Conservation (phyloP, 2,329 filamentous ascomycete species). For the Metarhizium anisopliae region DNA sequence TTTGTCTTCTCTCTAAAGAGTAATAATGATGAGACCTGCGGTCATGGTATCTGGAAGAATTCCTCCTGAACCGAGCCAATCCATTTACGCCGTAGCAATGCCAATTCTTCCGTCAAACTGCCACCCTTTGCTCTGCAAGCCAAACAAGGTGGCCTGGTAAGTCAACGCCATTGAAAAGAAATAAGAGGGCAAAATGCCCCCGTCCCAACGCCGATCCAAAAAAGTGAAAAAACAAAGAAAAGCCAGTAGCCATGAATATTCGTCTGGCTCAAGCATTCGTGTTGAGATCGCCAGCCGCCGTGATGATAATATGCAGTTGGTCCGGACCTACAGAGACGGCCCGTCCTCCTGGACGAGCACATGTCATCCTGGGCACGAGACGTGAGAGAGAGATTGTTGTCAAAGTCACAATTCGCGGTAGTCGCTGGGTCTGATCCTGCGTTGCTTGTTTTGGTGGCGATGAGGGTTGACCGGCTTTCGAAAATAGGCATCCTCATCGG, state of each 20-base stretch:
- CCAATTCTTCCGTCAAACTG: background rate
- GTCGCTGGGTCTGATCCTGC: slow-evolving; percentile 77
- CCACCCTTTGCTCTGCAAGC: background rate
- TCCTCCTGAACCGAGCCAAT: background rate
- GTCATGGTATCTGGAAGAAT: background rate
- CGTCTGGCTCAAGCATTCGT: background rate
- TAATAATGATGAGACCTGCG: background rate
- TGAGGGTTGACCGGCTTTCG: slow-evolving; percentile 93
- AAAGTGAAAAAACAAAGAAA: no score
- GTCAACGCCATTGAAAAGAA: background rate
- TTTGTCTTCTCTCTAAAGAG: background rate
- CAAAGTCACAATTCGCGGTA: slow-evolving; percentile 65
- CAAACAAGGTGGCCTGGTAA: background rate
- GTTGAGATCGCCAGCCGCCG: background rate
- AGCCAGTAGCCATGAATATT: background rate
- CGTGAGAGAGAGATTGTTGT: no score
- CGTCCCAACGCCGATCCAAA: background rate
- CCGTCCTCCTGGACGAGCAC: background rate
- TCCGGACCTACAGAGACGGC: background rate
- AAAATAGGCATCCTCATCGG: slow-evolving; percentile 88
- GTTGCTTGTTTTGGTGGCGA: slow-evolving; percentile 73
- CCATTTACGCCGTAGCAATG: slow-evolving; percentile 1
- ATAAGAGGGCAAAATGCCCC: background rate
- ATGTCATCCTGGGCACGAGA: background rate
- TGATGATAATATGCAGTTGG: background rate